Evolutionary conservation across 2,329 filamentous ascomycete species (phyloP).

Genomic region (Penicillium hesseltinei): DNA sequence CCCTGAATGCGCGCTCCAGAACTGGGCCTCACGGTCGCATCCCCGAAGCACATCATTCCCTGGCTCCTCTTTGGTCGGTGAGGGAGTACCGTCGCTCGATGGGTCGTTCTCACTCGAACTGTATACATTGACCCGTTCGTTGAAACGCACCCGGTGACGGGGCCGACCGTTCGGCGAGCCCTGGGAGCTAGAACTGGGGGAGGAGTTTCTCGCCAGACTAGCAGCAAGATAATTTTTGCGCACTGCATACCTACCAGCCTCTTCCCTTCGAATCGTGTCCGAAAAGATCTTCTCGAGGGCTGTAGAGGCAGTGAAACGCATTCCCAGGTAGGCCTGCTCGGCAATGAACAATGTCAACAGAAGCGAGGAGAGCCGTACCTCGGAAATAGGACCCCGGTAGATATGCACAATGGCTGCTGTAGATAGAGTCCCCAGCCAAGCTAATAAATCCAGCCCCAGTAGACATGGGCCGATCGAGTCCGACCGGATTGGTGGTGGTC

Average conservation of each 20-base stretch:
- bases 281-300: conserved; percentile 76
- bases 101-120: conserved; percentile 19
- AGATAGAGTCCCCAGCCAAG: conserved; percentile 88
- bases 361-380: conserved; percentile 72
- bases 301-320: conserved; percentile 67
- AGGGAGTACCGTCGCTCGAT: conserved; percentile 27
- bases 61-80: conserved; percentile 18
- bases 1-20: conserved; percentile 54
- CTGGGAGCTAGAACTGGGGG: conserved; percentile 8
- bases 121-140: conserved; percentile 35
- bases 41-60: conserved; percentile 26
- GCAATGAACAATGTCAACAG: conserved; percentile 76
- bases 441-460: conserved; percentile 79
- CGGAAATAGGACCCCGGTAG: conserved; percentile 67
- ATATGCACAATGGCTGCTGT: conserved; percentile 85
- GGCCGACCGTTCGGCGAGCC: conserved; percentile 13
- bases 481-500: conserved; percentile 83
- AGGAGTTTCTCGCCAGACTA: conserved; percentile 9
- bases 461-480: conserved; percentile 96
- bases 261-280: conserved; percentile 77
- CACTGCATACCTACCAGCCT: conserved; percentile 72
- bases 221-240: conserved; percentile 69
- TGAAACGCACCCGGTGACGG: conserved; percentile 33
- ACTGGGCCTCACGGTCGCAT: conserved; percentile 47
- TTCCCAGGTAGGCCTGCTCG: conserved; percentile 78